Conservation (phyloP, 805 yeast species). For the Wickerhamiella sorbophila region DNA sequence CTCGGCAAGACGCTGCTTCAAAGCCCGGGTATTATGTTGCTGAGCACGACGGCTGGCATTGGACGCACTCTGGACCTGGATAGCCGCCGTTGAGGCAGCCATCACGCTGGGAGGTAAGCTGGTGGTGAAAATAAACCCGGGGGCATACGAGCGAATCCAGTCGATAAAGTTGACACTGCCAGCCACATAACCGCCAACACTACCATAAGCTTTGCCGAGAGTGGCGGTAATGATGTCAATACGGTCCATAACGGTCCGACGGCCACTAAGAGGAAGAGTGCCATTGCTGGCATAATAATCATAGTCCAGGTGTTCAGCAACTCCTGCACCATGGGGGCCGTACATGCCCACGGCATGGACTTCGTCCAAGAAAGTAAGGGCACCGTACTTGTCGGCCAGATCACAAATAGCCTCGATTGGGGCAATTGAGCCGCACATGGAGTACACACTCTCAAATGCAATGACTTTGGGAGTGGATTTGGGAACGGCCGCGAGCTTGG, state of each 20-base stretch:
- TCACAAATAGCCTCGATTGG: constrained; percentile 89
- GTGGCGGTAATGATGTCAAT: constrained; percentile 96
- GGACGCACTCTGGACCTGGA: constrained; percentile 68
- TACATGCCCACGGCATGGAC: constrained; percentile 98
- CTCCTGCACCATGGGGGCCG: constrained; percentile 99
- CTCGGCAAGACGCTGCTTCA: constrained; percentile 52
- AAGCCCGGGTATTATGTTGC: constrained; percentile 74
- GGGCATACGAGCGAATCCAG: constrained; percentile 92
- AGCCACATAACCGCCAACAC: constrained; percentile 96
- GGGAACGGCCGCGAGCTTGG: constrained; percentile 64
- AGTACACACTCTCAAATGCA: constrained; percentile 93
- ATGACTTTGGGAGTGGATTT: constrained; percentile 81
- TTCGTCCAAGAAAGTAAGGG: constrained; percentile 91
- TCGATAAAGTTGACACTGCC: constrained; percentile 73
- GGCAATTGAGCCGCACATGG: constrained; percentile 96
- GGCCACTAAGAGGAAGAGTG: constrained; percentile 23
- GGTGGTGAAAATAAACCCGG: constrained; percentile 96
- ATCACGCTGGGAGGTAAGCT: constrained; percentile 93
- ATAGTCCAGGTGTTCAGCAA: constrained; percentile 90
- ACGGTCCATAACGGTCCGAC: constrained; percentile 65
- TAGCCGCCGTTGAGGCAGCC: constrained; percentile 89
- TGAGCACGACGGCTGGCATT: constrained; percentile 67
- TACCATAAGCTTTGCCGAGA: constrained; percentile 90
- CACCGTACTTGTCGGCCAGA: constrained; percentile 94
- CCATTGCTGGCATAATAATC: constrained; percentile 51